Base-by-base conservation (phyloP, 179 eudicot species). In the Silene noctiflora region DNA sequence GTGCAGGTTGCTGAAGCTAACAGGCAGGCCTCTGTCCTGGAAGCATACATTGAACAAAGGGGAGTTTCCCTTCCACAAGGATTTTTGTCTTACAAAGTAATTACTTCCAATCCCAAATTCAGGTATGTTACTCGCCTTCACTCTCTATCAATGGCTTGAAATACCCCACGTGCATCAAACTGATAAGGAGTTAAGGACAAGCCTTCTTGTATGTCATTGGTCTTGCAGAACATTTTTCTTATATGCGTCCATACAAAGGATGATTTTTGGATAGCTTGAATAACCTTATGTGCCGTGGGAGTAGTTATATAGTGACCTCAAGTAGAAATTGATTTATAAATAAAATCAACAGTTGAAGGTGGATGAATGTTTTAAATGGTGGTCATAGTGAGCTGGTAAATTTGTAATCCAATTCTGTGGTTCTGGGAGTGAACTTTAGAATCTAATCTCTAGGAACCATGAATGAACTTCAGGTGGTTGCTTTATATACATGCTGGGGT, bases 61-160 rank as follows among this genome's bases (percentile, higher is more conserved):
- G 97, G 98, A 22, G 81, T 87, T 75, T 73, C 86, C 79, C 85
- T 94, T 76, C 97, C 92, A n/a, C 88, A 90, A 78, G 97, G 96
- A 69, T 87, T 81, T 82, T 31, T 94, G 39, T 90, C 98, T 75
- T 87, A 69, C 80, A 92, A 84, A 81, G 91, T 94, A 44, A 75
- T 94, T 78, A 82, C 89, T 71, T 87, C 94, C 65, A 89, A 92
- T 78, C 97, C 94, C 13, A 87, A 86, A 33, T 90, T 92, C 73
- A 83, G 90, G 97, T 92, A 74, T 71, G 86, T 44, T 21, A 67
- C 69, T 48, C 25, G 25, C 65, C 14, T 6, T 69, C 71, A 24
- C 14, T 70, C 20, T 48, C 44, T 68, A 13, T 77, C 48, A 17
- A 3, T 68, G 17, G 59, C 59, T 53, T 27, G 20, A 65, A 65